A percentile compares a stretch with the other conserved stretches of the same genome.
These are phyloP conservation scores for Aspergillus viridinutans DNA, from an alignment of 2,329 filamentous ascomycete species.

Conservation along the genomic window DNA sequence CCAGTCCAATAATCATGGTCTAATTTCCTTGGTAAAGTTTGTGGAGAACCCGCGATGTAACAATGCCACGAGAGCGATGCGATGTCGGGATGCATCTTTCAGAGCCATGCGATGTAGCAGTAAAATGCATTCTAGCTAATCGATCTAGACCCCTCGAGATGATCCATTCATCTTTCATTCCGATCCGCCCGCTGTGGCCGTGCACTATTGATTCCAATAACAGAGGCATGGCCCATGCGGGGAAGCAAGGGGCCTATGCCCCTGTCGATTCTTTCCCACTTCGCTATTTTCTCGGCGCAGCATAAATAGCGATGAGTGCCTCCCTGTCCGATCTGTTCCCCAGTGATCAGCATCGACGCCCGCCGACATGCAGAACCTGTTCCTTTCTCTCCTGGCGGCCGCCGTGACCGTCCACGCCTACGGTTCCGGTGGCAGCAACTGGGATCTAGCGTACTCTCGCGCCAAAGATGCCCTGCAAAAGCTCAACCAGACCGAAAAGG, in stretches of 20 bases:
- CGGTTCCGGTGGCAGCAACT: neutral
- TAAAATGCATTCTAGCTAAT: too few relatives aligned
- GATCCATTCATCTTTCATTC: neutral
- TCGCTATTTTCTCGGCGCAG: neutral
- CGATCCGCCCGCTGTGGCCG: neutral
- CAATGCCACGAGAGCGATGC: neutral
- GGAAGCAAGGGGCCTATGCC: neutral
- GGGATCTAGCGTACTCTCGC: neutral
- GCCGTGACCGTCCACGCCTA: neutral
- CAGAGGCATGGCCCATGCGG: neutral
- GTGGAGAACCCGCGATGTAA: neutral
- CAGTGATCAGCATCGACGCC: neutral
- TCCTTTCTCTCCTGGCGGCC: neutral
- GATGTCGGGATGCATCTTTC: neutral
- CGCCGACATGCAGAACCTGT: neutral
- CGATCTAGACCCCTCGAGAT: too few relatives aligned
- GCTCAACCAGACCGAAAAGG: conserved; percentile 21
- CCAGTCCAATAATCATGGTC: neutral
- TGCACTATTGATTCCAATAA: neutral
- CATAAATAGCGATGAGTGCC: neutral
- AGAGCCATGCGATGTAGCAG: neutral
- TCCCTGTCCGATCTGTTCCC: neutral
- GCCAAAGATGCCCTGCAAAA: conserved; percentile 10
- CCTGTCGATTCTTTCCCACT: neutral
- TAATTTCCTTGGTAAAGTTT: too few relatives aligned